phyloP scores from a whole-genome alignment of 352 stramenopile species.

The Pythium scleroteichum region DNA sequence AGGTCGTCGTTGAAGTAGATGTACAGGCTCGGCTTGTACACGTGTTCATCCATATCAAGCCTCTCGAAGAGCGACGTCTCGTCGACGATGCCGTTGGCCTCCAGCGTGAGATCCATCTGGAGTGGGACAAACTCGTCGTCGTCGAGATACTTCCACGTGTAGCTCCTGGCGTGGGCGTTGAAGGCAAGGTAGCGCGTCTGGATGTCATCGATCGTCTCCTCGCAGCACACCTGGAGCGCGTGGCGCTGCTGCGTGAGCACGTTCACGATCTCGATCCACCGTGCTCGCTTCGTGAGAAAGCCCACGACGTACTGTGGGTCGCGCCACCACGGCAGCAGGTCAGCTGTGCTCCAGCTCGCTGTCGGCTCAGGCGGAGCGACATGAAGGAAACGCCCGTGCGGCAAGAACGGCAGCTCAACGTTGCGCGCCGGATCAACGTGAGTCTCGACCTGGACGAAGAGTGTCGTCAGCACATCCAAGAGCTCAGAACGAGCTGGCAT shows the following conservation, averaged over 20 bases:
- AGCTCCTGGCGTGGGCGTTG: slow-evolving; percentile 90
- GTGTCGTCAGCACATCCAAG: neutral
- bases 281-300: slow-evolving; percentile 63
- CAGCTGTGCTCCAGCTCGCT: slow-evolving; percentile 69
- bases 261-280: slow-evolving; percentile 89
- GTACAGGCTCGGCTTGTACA: slow-evolving; percentile 87
- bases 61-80: slow-evolving; percentile 79
- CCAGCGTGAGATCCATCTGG: slow-evolving; percentile 86
- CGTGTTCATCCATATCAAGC: slow-evolving; percentile 87
- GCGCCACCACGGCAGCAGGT: slow-evolving; percentile 87
- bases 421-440: slow-evolving; percentile 77
- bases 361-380: slow-evolving; percentile 82
- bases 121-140: slow-evolving; percentile 89
- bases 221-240: slow-evolving; percentile 79
- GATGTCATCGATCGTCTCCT: slow-evolving; percentile 90
- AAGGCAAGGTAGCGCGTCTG: slow-evolving; percentile 81
- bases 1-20: slow-evolving; percentile 95
- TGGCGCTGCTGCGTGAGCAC: slow-evolving; percentile 88
- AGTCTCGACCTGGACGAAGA: slow-evolving; percentile 58
- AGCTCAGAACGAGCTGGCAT: too few relatives aligned
- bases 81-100: slow-evolving; percentile 88
- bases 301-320: slow-evolving; percentile 76
- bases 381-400: slow-evolving; percentile 85
- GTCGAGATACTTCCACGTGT: slow-evolving; percentile 91
- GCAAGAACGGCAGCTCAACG: slow-evolving; percentile 80